Percentiles rank a stretch among this genome's conserved stretches.
Evolutionary conservation across 345 rosid genomes (phyloP).

Genomic region (Eucalyptus curtisii): DNA sequence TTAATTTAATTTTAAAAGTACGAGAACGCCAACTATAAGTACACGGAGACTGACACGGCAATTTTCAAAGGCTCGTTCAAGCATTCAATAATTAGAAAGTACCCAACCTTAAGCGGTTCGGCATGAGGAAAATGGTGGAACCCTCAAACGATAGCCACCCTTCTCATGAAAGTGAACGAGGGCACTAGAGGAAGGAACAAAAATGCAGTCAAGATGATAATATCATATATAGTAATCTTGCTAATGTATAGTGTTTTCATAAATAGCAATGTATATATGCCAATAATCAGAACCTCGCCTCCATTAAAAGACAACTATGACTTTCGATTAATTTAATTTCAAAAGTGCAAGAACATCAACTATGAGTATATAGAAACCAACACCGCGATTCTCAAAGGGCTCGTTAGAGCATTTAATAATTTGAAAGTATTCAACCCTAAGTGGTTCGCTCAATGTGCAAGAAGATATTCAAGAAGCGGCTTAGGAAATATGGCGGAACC

Average conservation of each 20-base stretch:
- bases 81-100: neutral
- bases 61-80: neutral
- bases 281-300: neutral
- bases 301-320: neutral
- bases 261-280: neutral
- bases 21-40: neutral
- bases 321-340: neutral
- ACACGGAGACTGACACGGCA: neutral
- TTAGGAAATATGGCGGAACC: neutral
- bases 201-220: neutral
- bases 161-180: neutral
- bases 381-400: neutral
- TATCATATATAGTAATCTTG: neutral
- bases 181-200: neutral
- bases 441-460: neutral
- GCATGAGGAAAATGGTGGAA: neutral
- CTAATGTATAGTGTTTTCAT: neutral
- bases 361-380: neutral
- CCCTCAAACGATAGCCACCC: neutral
- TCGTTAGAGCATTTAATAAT: neutral
- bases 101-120: neutral
- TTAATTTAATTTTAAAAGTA: neutral
- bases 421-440: neutral
- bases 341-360: neutral
- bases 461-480: neutral